Evolutionary conservation across 2,329 filamentous ascomycete genomes (phyloP), one percentile per base, ranked within the genome.

Genomic region (Pseudocercospora pini-densiflorae): DNA sequence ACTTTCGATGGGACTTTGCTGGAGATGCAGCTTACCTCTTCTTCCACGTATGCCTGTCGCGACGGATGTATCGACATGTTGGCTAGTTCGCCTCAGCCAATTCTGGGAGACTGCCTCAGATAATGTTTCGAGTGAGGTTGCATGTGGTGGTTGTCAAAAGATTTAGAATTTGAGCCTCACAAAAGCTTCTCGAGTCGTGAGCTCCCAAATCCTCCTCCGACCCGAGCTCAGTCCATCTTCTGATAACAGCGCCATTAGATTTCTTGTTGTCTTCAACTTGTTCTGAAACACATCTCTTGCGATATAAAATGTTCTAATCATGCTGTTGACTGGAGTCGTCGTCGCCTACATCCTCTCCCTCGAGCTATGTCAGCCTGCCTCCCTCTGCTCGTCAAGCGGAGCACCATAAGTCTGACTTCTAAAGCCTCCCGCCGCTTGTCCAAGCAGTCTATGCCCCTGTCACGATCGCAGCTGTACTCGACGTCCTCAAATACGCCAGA

Each of bases 21-120:
- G 21, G 24, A 5, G 21, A 27, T 24, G 53, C 49, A 43, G 75
- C 87, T 83, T 85, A 91, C 90, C 83, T 90, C 86, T 61, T 97
- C 94, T 85, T 98, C 94, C 70, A 98, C 93, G 80, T 96, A 97
- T 49, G 94, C 94, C 81, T 94, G 91, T 71, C 95, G 88, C 78
- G 94, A 89, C 65, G 94, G 94, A 83, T 97, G 94, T 29, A 75
- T 70, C 36, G 68, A 63, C 69, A 71, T 71, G 16, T 55, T 66
- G 62, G 45, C 55, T 58, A 24, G 7, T n/a, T 19, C 21, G 12
- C 7, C 23, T 23, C 55, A 40, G 31, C 31, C 29, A 40, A 10
- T 10, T 19, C 51, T 16, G 27, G 31, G 2, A 8, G 51, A 24
- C 51, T n/a, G 12, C 6, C 51, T 9, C 2, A 14, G 3, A n/a